Conservation (phyloP, 768 basidiomycete genomes). For the Boletus huronensis region DNA sequence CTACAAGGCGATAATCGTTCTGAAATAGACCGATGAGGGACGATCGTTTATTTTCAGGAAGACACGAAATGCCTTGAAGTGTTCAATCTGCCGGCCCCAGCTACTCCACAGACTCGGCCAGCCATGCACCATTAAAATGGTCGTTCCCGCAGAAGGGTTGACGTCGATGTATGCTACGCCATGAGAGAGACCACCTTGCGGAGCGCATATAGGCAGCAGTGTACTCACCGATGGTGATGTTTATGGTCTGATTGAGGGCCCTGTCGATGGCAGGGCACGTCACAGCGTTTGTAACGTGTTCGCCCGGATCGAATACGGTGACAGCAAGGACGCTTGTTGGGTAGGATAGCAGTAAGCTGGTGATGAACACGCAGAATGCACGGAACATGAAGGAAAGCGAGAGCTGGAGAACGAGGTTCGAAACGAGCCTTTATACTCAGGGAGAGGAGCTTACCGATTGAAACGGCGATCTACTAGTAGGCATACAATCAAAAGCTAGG, state of each 20-base stretch:
- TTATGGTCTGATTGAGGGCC: slow-evolving; percentile 27
- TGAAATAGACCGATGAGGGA: slow-evolving; percentile 20
- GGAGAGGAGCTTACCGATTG: not conserved
- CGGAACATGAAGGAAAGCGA: not conserved
- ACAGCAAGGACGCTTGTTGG: not conserved
- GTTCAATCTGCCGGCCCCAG: slow-evolving; percentile 69
- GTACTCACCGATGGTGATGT: slow-evolving; percentile 46
- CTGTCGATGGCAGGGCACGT: slow-evolving; percentile 44
- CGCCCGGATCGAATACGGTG: slow-evolving; percentile 36
- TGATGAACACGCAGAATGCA: not conserved
- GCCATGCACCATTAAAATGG: slow-evolving; percentile 70
- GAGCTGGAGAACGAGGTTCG: too few species aligned
- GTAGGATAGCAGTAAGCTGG: not conserved
- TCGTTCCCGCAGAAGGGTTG: slow-evolving; percentile 48
- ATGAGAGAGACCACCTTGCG: not conserved
- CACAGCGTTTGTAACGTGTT: slow-evolving; percentile 34
- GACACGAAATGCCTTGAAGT: slow-evolving; percentile 47
- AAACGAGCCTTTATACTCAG: not conserved
- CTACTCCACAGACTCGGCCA: slow-evolving; percentile 78
- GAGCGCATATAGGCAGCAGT: slow-evolving; percentile 6
- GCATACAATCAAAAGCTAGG: too few species aligned
- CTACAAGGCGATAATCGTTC: slow-evolving; percentile 59
- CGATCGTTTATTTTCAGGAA: too few species aligned
- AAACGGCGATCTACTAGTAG: not conserved
- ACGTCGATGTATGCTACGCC: slow-evolving; percentile 59